Conservation (phyloP, 2,329 filamentous ascomycete species). For the Podosphaera xanthii region DNA sequence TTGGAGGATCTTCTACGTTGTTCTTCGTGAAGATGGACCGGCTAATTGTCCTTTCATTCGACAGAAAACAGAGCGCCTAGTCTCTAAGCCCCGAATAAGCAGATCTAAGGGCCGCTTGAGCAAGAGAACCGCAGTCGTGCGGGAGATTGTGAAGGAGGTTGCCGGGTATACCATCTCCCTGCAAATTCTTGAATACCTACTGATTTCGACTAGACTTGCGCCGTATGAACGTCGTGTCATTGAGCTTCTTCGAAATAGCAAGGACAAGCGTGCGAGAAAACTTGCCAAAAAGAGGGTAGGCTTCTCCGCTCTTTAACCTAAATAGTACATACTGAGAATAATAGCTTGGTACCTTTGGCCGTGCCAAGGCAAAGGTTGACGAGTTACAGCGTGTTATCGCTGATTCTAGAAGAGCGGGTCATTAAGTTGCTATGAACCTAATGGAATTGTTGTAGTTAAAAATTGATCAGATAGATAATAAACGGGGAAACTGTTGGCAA, state of each 20-base stretch:
- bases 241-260: conserved; percentile 95
- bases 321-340: background rate
- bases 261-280: conserved; percentile 98
- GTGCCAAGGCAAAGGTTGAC: conserved; percentile 98
- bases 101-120: conserved; percentile 86
- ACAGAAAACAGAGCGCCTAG: conserved; percentile 66
- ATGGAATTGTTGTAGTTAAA: too few relatives aligned
- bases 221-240: conserved; percentile 97
- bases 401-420: conserved; percentile 64
- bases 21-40: conserved; percentile 24
- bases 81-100: conserved; percentile 56
- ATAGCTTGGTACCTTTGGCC: conserved; percentile 91
- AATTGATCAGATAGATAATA: too few relatives aligned
- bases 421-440: conserved; percentile 25
- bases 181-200: background rate
- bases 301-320: conserved; percentile 10
- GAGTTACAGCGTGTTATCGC: conserved; percentile 96
- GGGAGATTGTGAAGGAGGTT: conserved; percentile 96
- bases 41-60: conserved; percentile 14
- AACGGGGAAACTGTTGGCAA: too few relatives aligned
- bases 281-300: conserved; percentile 96
- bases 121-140: conserved; percentile 91
- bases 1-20: conserved; percentile 41
- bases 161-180: conserved; percentile 44
- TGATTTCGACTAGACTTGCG: conserved; percentile 36